phyloP scores from a whole-genome alignment of 2,329 filamentous ascomycete species.

The Neofusicoccum kwambonambiense region DNA sequence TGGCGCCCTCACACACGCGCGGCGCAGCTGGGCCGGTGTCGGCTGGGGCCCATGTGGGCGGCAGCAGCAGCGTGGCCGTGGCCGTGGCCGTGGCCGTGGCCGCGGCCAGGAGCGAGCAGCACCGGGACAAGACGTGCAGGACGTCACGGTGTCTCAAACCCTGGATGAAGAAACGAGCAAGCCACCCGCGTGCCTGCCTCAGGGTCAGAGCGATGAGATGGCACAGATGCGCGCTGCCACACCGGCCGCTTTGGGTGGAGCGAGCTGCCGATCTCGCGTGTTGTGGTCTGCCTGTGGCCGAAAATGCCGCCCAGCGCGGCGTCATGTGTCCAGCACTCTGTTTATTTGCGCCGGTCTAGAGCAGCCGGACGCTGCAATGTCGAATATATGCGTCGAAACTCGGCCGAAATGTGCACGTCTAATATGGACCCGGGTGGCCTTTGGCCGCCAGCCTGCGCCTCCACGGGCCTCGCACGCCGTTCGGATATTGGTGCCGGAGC shows the following conservation, averaged over 20 bases:
- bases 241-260: background rate
- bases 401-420: slow-evolving; percentile 5
- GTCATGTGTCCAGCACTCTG: background rate
- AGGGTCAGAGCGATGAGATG: background rate
- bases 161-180: background rate
- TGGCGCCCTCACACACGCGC: background rate
- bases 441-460: background rate
- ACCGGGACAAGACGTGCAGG: background rate
- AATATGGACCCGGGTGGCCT: background rate
- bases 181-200: background rate
- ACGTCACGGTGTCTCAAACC: background rate
- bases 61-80: too few species aligned
- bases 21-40: too few species aligned
- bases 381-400: background rate
- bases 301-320: slow-evolving; percentile 4
- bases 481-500: too few species aligned
- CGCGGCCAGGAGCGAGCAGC: too few species aligned
- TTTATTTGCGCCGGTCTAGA: slow-evolving; percentile 5
- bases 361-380: background rate
- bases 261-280: slow-evolving; percentile 11
- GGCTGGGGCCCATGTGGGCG: too few species aligned
- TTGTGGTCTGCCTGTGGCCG: slow-evolving; percentile 7
- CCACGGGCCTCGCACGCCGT: too few species aligned
- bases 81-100: too few species aligned
- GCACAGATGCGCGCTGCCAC: background rate